Conservation (phyloP, 2,329 filamentous ascomycete species). For the Dothideomycetes sp. region DNA sequence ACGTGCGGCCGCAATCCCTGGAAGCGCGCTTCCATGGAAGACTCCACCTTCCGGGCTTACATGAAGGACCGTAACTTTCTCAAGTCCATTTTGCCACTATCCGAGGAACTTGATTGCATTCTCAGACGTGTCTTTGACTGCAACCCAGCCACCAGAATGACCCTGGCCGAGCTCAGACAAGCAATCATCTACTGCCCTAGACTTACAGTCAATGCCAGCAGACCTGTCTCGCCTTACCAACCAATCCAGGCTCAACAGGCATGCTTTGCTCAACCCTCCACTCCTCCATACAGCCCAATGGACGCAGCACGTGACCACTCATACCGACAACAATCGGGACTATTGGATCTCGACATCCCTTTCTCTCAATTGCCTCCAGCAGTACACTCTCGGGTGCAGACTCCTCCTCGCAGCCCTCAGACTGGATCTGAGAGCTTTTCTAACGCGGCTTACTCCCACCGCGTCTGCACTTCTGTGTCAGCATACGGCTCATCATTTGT, state of each 20-base stretch:
- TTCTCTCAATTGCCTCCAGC: slow-evolving; percentile 9
- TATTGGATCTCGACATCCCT: slow-evolving; percentile 6
- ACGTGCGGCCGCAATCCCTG: slow-evolving; percentile 97
- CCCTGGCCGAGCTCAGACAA: slow-evolving; percentile 65
- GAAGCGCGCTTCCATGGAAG: slow-evolving; percentile 90
- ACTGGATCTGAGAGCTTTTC: background rate
- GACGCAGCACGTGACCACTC: slow-evolving; percentile 9
- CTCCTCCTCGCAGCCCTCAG: background rate
- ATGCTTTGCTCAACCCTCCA: slow-evolving; percentile 12
- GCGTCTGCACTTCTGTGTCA: background rate
- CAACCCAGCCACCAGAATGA: slow-evolving; percentile 73
- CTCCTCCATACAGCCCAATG: slow-evolving; percentile 10
- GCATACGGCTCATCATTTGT: background rate
- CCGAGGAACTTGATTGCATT: slow-evolving; percentile 80
- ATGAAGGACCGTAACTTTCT: slow-evolving; percentile 77
- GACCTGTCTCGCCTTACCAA: slow-evolving; percentile 21
- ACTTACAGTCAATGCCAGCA: slow-evolving; percentile 50
- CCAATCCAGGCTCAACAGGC: background rate
- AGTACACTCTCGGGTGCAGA: background rate
- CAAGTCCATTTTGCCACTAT: slow-evolving; percentile 83
- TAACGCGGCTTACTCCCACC: background rate
- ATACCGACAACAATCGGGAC: slow-evolving; percentile 6
- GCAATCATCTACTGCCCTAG: slow-evolving; percentile 65
- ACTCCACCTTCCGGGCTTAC: slow-evolving; percentile 90
- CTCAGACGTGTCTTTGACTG: slow-evolving; percentile 78